Conservation (phyloP, 495 filamentous ascomycete species). For the Niebla homalea region DNA sequence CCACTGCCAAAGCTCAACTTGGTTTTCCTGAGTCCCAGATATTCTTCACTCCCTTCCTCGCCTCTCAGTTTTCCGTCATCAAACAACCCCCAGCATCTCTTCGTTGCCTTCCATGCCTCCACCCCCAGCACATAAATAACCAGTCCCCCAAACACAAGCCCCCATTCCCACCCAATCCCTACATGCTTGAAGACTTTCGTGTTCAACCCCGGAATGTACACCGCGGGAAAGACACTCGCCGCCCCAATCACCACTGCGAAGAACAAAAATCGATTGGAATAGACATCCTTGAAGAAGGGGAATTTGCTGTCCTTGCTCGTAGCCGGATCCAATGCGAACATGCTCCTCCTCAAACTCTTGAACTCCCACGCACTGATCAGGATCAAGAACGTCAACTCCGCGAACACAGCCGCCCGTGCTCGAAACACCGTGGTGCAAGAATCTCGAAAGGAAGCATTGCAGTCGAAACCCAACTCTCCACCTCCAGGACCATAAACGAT, state of each 20-base stretch:
- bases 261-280: constrained; percentile 62
- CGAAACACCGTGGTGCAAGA: constrained; percentile 55
- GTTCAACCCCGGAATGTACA: constrained; percentile 63
- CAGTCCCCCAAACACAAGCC: constrained; percentile 1
- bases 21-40: no score
- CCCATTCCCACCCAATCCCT: constrained; percentile 66
- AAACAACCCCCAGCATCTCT: not conserved
- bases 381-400: constrained; percentile 59
- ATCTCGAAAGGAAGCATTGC: constrained; percentile 45
- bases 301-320: constrained; percentile 24
- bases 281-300: constrained; percentile 50
- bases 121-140: constrained; percentile 5
- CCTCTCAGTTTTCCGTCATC: no score
- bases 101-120: not conserved
- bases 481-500: constrained; percentile 52
- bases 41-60: no score
- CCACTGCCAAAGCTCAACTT: no score
- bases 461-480: constrained; percentile 47
- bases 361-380: constrained; percentile 67
- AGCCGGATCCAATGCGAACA: constrained; percentile 53
- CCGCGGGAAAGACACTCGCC: constrained; percentile 53
- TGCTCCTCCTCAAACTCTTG: constrained; percentile 52
- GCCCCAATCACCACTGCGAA: constrained; percentile 56
- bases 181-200: constrained; percentile 59
- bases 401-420: constrained; percentile 65